Conservation (phyloP, 163 green algal species). For the Chlorella variabilis region DNA sequence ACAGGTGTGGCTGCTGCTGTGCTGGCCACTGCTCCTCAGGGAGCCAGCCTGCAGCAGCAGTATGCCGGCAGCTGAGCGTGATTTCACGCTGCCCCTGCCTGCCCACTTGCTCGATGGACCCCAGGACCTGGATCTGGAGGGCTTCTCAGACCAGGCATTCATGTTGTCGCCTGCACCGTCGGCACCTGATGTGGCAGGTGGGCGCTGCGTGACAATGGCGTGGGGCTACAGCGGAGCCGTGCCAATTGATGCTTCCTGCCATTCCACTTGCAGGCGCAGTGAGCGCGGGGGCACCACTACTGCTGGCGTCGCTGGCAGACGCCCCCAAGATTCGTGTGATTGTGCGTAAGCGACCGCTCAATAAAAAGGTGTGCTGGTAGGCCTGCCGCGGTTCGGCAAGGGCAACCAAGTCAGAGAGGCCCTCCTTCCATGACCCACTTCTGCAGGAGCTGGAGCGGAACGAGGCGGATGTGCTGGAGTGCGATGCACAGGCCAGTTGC, state of each 20-base stretch:
- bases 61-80: background rate
- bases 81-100: background rate
- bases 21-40: background rate
- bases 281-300: background rate
- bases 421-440: background rate
- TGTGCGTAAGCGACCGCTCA: conserved; percentile 96
- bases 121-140: conserved; percentile 41
- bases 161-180: conserved; percentile 15
- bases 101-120: background rate
- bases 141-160: conserved; percentile 11
- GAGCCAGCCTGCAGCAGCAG: background rate
- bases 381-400: too few species aligned
- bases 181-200: background rate
- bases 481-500: conserved; percentile 57
- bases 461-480: conserved; percentile 91
- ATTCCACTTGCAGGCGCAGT: background rate
- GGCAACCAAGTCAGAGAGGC: too few species aligned
- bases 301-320: conserved; percentile 44
- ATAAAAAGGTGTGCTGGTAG: conserved; percentile 73
- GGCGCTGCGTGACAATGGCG: too few species aligned
- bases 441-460: conserved; percentile 84
- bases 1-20: background rate
- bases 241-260: too few species aligned
- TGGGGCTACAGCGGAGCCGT: too few species aligned
- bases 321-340: conserved; percentile 92